Conservation (phyloP, 2,329 filamentous ascomycete species). For the Pseudocercospora crystallina region DNA sequence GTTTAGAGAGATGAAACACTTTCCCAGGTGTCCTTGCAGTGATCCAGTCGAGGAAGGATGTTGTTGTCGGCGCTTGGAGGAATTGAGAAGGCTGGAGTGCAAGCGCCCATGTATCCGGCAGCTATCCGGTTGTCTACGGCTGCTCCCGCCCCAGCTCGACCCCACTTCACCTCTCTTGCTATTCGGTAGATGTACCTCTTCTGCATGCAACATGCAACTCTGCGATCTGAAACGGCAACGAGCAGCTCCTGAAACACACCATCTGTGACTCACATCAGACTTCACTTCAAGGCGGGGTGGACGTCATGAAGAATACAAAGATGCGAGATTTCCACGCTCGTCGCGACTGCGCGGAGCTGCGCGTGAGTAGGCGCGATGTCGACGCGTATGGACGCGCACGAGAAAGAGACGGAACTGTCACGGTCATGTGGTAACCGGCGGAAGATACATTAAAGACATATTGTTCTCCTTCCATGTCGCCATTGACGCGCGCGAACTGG, state of each 20-base stretch:
- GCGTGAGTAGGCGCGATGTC: not conserved
- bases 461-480: not conserved
- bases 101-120: slow-evolving; percentile 8
- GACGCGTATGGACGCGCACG: not conserved
- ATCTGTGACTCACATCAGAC: slow-evolving; percentile 22
- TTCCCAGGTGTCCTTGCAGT: slow-evolving; percentile 15
- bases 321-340: not conserved
- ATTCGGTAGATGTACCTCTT: slow-evolving; percentile 3
- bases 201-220: slow-evolving; percentile 2
- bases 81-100: slow-evolving; percentile 16
- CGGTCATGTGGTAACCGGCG: not conserved
- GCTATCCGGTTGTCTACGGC: not conserved
- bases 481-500: slow-evolving; percentile 23
- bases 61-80: slow-evolving; percentile 20
- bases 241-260: slow-evolving; percentile 2
- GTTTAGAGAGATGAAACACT: slow-evolving; percentile 35
- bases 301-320: not conserved
- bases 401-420: not conserved
- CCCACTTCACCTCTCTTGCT: not conserved
- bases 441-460: not conserved
- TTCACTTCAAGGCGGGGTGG: slow-evolving; percentile 4
- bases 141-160: not conserved
- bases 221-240: not conserved
- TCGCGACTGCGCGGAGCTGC: not conserved
- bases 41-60: slow-evolving; percentile 14